Evolutionary conservation across 225 moss, liverwort and hornwort genomes (phyloP), one percentile per base, ranked within the genome.

Genomic region (Anthoceros angustus): DNA sequence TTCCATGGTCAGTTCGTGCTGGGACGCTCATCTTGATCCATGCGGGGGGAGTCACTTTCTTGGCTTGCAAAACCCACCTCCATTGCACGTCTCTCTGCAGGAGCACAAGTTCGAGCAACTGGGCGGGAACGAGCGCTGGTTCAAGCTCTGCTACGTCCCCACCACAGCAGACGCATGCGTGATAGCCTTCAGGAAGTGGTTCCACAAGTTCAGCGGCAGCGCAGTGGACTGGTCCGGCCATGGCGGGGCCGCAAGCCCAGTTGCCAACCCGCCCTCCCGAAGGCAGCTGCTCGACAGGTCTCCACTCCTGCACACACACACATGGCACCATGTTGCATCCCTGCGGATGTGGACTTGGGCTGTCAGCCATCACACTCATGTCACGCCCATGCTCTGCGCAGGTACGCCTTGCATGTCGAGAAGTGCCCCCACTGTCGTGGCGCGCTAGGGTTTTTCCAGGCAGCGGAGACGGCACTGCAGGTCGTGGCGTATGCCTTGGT

Each of bases 221-320:
- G 69, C 55, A 49, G 82, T 86, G 55, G 86, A 92, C 72, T 84
- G 75, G 79, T 82, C 73, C 50, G 79, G 76, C 39, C 79, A 71
- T 49, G 72, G 72, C 40, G 75, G 76, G 43, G 74, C 70, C 40
- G 70, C 82, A 55, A 84, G 82, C 46, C 83, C 84, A 39, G 71
- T 1, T 1, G 32, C 32, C 32, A 32, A 32, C 32, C 32, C 72
- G 45, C 75, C 65, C 67, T 72, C 70, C 14, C 84, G 61, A 70
- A 70, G 38, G 41, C 10, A 67, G 39, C 5, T 81, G 9, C n/a
- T 86, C 18, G 83, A 86, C 80, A 88, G 88, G 91, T 84, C 62
- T 70, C 15, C 62, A 11, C 25, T 39, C 40, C 18, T 41, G 68
- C 10, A 50, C n/a, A n/a, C n/a, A n/a, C n/a, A n/a, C n/a, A n/a